Evolutionary conservation across 108 stramenopile genomes (phyloP).

Genomic region (Asterionellopsis glacialis): DNA sequence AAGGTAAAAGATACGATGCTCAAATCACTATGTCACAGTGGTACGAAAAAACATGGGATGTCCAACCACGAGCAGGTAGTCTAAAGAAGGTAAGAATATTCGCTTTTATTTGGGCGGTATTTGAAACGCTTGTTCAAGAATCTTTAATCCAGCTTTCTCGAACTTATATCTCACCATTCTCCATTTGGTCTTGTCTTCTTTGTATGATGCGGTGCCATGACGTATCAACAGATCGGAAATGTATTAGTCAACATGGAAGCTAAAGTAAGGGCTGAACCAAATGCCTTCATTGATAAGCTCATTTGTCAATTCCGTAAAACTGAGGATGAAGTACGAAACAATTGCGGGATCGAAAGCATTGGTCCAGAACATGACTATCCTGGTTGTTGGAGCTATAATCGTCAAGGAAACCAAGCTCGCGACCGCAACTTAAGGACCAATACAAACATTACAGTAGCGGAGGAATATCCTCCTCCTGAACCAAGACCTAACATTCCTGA

Average conservation of each 20-base stretch:
- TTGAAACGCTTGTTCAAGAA: too few species aligned
- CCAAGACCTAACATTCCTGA: too few species aligned
- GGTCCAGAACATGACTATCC: conserved; percentile 4
- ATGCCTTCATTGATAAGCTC: conserved; percentile 31
- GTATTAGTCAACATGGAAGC: conserved; percentile 32
- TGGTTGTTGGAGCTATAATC: conserved; percentile 3
- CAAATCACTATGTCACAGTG: conserved; percentile 49
- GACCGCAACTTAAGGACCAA: too few species aligned
- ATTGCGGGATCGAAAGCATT: conserved; percentile 16
- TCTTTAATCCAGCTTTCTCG: too few species aligned
- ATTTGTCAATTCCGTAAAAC: conserved; percentile 46
- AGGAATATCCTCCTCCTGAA: too few species aligned
- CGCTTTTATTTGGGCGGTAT: neutral
- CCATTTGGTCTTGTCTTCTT: neutral
- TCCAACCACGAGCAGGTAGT: neutral
- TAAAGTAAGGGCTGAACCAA: conserved; percentile 15
- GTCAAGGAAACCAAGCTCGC: neutral
- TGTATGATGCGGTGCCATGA: neutral
- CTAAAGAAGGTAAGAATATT: too few species aligned
- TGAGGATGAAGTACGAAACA: conserved; percentile 33
- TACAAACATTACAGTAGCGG: too few species aligned
- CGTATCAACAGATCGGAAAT: conserved; percentile 20
- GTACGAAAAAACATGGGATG: conserved; percentile 9
- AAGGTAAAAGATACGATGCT: conserved; percentile 60
- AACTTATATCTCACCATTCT: neutral